A percentile compares a stretch with the other conserved stretches of the same genome.
These are phyloP conservation scores for Populus tomentosa DNA, from an alignment of 441 rosid genomes.

Conservation along the genomic window DNA sequence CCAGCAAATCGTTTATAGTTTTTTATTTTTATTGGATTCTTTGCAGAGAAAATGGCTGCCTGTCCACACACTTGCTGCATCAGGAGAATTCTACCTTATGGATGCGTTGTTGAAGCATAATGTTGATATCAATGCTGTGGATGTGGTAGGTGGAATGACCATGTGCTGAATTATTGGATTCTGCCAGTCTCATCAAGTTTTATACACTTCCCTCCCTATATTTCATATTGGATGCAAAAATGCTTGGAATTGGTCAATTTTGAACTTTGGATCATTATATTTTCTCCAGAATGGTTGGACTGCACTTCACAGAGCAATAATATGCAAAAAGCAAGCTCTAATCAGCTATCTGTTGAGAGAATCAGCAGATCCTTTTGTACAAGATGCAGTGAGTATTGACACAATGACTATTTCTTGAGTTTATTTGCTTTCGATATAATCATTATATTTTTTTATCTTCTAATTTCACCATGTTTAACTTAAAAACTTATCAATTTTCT, in stretches of 20 bases:
- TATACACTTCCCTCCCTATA: not conserved
- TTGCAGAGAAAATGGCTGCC: constrained; percentile 84
- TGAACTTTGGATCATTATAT: constrained; percentile 15
- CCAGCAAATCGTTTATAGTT: not conserved
- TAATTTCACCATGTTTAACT: too few relatives aligned
- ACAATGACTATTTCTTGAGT: not conserved
- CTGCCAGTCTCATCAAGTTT: not conserved
- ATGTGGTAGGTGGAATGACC: constrained; percentile 41
- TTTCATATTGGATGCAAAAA: not conserved
- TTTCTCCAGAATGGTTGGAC: constrained; percentile 65
- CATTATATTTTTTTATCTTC: too few relatives aligned
- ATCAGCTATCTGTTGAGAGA: constrained; percentile 78
- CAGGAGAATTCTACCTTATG: constrained; percentile 78
- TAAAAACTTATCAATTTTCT: not conserved
- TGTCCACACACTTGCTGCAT: constrained; percentile 80
- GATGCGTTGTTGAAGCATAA: constrained; percentile 71
- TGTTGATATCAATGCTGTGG: constrained; percentile 72
- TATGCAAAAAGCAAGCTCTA: constrained; percentile 78
- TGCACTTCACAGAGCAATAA: constrained; percentile 81
- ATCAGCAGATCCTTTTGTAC: constrained; percentile 80
- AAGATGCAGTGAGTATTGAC: constrained; percentile 49
- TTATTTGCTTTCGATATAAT: not conserved
- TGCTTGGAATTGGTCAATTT: not conserved
- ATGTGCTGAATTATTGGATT: not conserved
- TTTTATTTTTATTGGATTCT: constrained; percentile 10